Conservation (phyloP, 2,329 filamentous ascomycete genomes). For the Stylonectria norvegica region DNA sequence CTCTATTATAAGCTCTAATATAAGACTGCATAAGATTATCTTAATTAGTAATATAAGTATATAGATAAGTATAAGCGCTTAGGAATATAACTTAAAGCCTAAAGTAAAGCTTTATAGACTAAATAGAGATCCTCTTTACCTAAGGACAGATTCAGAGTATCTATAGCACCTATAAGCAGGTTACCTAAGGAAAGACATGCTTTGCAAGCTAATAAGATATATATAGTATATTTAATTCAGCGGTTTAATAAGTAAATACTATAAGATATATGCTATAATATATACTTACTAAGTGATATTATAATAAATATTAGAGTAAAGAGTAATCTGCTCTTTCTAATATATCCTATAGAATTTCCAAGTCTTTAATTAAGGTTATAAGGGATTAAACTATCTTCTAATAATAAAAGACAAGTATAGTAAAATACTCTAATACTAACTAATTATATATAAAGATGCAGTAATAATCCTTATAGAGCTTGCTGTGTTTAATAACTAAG, state of each 20-base stretch:
- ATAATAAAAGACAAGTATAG: background rate
- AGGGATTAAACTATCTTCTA: background rate
- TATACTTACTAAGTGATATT: background rate
- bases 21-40: background rate
- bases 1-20: background rate
- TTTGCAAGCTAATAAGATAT: background rate
- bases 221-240: background rate
- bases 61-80: background rate
- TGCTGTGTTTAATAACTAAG: background rate
- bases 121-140: background rate
- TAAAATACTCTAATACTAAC: background rate
- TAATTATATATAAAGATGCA: background rate
- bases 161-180: background rate
- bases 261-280: background rate
- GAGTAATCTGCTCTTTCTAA: background rate
- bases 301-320: background rate
- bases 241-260: background rate
- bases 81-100: too few relatives aligned
- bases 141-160: background rate
- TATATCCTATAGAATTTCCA: background rate
- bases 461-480: background rate
- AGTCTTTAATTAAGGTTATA: background rate
- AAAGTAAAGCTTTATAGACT: background rate
- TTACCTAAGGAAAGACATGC: background rate
- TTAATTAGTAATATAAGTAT: background rate